A percentile compares a stretch with the other conserved stretches of the same genome.
Evolutionary conservation across 2,329 filamentous ascomycete genomes (phyloP).

Genomic region (Aspergillus sp.): DNA sequence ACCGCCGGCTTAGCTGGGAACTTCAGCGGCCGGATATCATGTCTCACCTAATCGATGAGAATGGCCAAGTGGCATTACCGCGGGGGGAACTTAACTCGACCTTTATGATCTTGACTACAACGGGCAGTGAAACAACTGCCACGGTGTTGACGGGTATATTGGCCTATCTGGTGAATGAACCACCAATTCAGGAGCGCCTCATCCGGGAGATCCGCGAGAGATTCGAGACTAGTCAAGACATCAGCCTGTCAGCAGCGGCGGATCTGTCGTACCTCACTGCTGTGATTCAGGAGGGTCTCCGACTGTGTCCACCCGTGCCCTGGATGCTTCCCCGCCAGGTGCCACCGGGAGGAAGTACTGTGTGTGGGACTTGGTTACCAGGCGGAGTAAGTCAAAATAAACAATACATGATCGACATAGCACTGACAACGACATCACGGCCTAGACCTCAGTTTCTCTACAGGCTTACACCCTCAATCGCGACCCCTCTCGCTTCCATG

Average conservation of each 20-base stretch:
- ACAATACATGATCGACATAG: not conserved
- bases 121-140: conserved; percentile 31
- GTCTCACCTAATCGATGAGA: no score
- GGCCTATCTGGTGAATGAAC: conserved; percentile 4
- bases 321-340: conserved; percentile 8
- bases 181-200: not conserved
- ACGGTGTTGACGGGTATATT: conserved; percentile 6
- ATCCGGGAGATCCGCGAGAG: not conserved
- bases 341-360: not conserved
- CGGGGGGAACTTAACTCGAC: no score
- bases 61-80: no score
- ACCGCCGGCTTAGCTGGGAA: no score
- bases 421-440: not conserved
- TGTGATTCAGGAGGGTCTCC: conserved; percentile 29
- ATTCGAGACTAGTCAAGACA: not conserved
- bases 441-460: conserved; percentile 3
- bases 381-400: not conserved
- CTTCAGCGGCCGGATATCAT: no score
- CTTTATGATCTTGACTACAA: conserved; percentile 13
- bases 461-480: conserved; percentile 11
- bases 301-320: conserved; percentile 30
- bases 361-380: conserved; percentile 10
- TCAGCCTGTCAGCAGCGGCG: conserved; percentile 10
- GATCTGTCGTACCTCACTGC: conserved; percentile 28
- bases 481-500: conserved; percentile 2